Percentiles rank a stretch among this genome's conserved stretches.
Evolutionary conservation across 2,329 filamentous ascomycete species (phyloP).

Genomic region (Apiospora arundinis): DNA sequence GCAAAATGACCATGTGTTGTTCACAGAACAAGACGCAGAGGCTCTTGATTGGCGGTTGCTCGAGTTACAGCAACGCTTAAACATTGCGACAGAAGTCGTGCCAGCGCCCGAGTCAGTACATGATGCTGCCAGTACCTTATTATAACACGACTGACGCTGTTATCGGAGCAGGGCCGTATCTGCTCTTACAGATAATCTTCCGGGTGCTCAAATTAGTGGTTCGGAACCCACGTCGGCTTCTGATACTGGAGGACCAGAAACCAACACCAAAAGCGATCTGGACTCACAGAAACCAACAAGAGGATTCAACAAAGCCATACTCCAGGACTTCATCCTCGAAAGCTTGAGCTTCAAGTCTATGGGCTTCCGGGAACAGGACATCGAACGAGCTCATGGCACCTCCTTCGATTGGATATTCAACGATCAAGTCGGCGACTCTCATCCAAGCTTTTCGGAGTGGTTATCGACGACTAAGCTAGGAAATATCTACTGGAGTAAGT

Average conservation of each 20-base stretch:
- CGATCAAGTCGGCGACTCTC: conserved; percentile 3
- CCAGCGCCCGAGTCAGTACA: neutral
- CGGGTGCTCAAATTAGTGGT: neutral
- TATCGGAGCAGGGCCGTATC: neutral
- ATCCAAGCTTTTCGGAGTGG: conserved; percentile 37
- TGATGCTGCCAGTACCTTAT: neutral
- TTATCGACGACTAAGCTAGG: conserved; percentile 29
- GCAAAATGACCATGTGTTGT: too few relatives aligned
- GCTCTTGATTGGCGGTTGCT: neutral
- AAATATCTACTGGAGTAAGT: conserved; percentile 41
- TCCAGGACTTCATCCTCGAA: conserved; percentile 25
- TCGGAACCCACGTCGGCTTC: neutral
- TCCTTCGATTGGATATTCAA: conserved; percentile 48
- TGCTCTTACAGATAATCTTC: neutral
- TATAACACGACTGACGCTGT: neutral
- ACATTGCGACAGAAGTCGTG: neutral
- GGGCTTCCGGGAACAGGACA: conserved; percentile 24
- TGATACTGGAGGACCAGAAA: too few relatives aligned
- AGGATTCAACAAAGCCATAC: neutral
- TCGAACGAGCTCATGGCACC: conserved; percentile 25
- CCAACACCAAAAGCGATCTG: neutral
- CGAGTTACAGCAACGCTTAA: neutral
- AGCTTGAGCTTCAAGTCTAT: conserved; percentile 27
- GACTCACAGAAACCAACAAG: neutral
- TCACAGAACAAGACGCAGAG: neutral